Evolutionary conservation across 768 basidiomycete genomes (phyloP), one percentile per base, ranked within the genome.

Genomic region (Pholiota microspora): DNA sequence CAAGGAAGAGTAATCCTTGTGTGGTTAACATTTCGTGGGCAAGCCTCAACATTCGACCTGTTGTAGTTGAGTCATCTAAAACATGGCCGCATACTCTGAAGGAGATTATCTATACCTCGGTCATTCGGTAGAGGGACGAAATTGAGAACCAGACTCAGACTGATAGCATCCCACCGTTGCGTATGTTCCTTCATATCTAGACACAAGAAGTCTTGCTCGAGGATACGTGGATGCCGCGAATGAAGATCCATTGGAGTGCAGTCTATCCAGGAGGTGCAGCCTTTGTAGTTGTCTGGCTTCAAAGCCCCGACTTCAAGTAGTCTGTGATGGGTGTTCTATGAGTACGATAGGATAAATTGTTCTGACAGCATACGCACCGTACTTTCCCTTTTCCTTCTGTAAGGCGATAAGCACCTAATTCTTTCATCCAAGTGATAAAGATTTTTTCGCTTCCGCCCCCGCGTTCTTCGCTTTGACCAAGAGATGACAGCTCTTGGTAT

Each of bases 371-470:
- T 62, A 57, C 69, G 25, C 55, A 78, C 82, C 75, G 68, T 32
- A 77, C 67, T 67, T 73, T 66, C 16, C 61, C 59, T 44, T 62
- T 60, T 27, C 48, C 46, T 65, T 62, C 49, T 63, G 63, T 18
- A 36, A 52, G 32, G 57, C 63, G 49, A 53, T 71, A 67, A 59
- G 76, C 35, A 16, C 73, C 70, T 55, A 83, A 63, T 28, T 83
- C 83, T 56, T 80, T 80, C 57, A 97, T 68, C 92, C 92, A 97
- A 34, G 62, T 64, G 38, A 96, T 79, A 21, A 94, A 70, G 2
- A 94, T 73, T 64, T 83, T 89, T 63, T 95, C 89, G 63, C 88
- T 92, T 5, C 94, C 94, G 3, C 94, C 94, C 7, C 94, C 94
- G 49, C 94, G 75, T 55, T 93, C 89, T 7, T 71, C 76, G 2